These are phyloP conservation scores for Daldinia grandis DNA, from an alignment of 495 filamentous ascomycete genomes.

Conservation along the genomic window DNA sequence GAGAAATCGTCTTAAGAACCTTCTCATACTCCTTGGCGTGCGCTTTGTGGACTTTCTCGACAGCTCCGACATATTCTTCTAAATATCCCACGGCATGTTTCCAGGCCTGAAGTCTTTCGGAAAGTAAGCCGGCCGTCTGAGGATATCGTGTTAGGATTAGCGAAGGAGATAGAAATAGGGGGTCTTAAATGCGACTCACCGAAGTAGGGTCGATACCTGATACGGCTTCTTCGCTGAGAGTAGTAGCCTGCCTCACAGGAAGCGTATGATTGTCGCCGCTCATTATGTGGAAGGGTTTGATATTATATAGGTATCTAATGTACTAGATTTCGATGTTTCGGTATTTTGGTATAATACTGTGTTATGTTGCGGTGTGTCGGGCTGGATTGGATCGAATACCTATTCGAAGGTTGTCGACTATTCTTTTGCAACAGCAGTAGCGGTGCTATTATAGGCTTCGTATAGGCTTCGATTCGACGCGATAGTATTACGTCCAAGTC, in stretches of 20 bases:
- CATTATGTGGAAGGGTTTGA: constrained; percentile 24
- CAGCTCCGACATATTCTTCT: constrained; percentile 84
- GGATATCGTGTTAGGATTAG: constrained; percentile 15
- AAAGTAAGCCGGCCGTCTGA: constrained; percentile 77
- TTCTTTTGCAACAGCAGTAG: neutral
- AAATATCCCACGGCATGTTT: constrained; percentile 92
- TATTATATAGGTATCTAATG: constrained; percentile 2
- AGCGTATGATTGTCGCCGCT: constrained; percentile 54
- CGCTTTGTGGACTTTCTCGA: constrained; percentile 82
- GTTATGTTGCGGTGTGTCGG: neutral
- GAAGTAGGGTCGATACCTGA: constrained; percentile 81
- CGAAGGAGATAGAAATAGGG: constrained; percentile 21
- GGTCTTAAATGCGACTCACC: constrained; percentile 56
- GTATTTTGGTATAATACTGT: neutral
- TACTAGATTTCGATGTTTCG: neutral
- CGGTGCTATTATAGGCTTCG: neutral
- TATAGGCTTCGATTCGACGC: neutral
- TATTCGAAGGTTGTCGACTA: constrained; percentile 2
- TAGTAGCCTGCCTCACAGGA: constrained; percentile 65
- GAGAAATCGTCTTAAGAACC: constrained; percentile 88
- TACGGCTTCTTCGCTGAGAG: constrained; percentile 67
- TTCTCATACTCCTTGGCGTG: constrained; percentile 96
- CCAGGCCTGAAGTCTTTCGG: constrained; percentile 89
- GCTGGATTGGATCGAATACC: neutral
- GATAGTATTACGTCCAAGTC: neutral